Base-by-base conservation (phyloP, 2,329 filamentous ascomycete species). In the Alternaria conjuncta region DNA sequence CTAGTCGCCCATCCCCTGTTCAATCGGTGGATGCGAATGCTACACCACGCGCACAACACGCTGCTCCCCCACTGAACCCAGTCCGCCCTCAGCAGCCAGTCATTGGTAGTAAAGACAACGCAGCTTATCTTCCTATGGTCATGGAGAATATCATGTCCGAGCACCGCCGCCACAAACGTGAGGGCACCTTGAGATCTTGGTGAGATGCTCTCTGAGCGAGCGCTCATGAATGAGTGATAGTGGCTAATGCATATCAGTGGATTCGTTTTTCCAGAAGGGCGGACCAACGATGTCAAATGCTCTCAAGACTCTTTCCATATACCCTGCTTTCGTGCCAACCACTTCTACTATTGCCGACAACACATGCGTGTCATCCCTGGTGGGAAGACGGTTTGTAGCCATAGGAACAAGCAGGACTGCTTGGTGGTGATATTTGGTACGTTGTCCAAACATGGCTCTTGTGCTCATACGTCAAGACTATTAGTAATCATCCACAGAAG, bases 321-420 rank as follows among this genome's bases (percentile, higher is more conserved):
- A 8, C 21, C 54, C 8, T 63, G 63, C 25, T 65, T 65, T 43
- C 60, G 30, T 23, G 18, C 50, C 9, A 43, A 45, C 5, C 63
- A 65, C 26, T 63, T 60, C 20, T 56, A 46, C 23, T 65, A 50
- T 47, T 65, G 63, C 20, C 46, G 63, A 10, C 10, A 30, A 6
- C 60, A 65, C 49, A 55, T 60, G 36, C 56, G 60, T 10, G 28
- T 55, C 11, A 32, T 60, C 11, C 50, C 57, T 30, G 21, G 20
- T n/a, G 28, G 9, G 12, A 43, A 26, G 41, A 44, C 13, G 15
- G 23, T 44, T 11, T 60, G 50, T 30, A 49, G 50, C 23, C 26
- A 41, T 23, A 44, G 23, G 9, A 21, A 23, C 10, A 49, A 28
- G 13, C 15, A 23, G 5, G 32, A 50, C 7, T 63, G 55, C 21